Percentiles rank a stretch among this genome's conserved stretches.
phyloP scores from a whole-genome alignment of 108 stramenopile species.

The Skeletonema tropicum region DNA sequence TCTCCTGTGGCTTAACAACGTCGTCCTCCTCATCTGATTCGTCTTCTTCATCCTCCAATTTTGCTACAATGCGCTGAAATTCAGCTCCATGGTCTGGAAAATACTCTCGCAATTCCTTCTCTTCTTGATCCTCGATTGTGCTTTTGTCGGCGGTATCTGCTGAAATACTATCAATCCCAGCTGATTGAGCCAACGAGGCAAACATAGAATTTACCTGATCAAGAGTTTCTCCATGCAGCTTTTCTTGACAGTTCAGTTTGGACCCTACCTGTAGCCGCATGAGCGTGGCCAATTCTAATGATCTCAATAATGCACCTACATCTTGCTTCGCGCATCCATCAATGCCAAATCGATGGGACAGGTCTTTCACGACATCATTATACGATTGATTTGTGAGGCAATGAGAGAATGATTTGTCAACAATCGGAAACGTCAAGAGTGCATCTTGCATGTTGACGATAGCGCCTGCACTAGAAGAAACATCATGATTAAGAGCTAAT shows the following conservation, averaged over 20 bases:
- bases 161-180: constrained; percentile 11
- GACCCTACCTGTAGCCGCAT: constrained; percentile 29
- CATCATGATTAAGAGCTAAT: constrained; percentile 28
- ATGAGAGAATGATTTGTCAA: constrained; percentile 11
- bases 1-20: constrained; percentile 12
- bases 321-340: constrained; percentile 26
- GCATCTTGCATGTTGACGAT: constrained; percentile 40
- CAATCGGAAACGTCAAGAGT: constrained; percentile 43
- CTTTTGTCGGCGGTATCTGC: background rate
- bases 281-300: constrained; percentile 31
- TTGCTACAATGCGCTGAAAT: constrained; percentile 59
- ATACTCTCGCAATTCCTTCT: constrained; percentile 77
- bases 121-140: constrained; percentile 55
- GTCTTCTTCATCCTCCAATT: constrained; percentile 27
- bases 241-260: constrained; percentile 4
- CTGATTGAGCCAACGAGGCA: constrained; percentile 26
- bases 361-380: constrained; percentile 15
- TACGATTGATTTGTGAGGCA: constrained; percentile 22
- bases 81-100: constrained; percentile 90
- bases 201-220: constrained; percentile 22
- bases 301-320: constrained; percentile 19
- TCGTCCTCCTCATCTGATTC: constrained; percentile 32
- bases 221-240: constrained; percentile 11
- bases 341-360: constrained; percentile 28
- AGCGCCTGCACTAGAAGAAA: constrained; percentile 9